Evolutionary conservation across 495 filamentous ascomycete species (phyloP).

Genomic region (Penicillium ochrochloron): DNA sequence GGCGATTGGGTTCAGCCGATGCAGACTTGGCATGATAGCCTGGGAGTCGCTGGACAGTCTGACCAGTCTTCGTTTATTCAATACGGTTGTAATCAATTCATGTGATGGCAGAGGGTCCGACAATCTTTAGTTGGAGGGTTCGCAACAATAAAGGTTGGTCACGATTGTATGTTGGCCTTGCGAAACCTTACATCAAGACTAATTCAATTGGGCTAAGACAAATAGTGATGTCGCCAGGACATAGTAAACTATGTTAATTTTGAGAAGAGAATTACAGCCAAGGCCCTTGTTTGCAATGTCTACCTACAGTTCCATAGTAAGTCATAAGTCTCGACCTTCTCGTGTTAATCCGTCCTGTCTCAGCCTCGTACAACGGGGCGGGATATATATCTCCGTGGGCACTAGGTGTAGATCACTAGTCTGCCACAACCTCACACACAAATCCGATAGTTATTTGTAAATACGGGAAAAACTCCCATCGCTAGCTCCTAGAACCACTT

Average conservation of each 20-base stretch:
- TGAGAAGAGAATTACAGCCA: not conserved
- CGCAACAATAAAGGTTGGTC: not conserved
- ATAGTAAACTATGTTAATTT: not conserved
- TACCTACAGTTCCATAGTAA: too few relatives aligned
- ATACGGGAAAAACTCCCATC: not conserved
- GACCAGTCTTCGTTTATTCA: not conserved
- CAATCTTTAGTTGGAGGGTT: not conserved
- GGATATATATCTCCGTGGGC: not conserved
- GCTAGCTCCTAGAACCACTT: not conserved
- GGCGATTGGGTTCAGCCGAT: not conserved
- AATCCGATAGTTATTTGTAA: not conserved
- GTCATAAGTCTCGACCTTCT: not conserved
- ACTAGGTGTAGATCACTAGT: not conserved
- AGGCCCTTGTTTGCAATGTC: not conserved
- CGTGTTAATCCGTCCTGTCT: not conserved
- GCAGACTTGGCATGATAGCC: not conserved
- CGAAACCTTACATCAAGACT: too few relatives aligned
- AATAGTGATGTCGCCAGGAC: not conserved
- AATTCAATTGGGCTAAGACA: too few relatives aligned
- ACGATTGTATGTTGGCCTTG: not conserved
- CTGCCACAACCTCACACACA: not conserved
- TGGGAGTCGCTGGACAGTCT: not conserved
- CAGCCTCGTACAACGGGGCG: not conserved
- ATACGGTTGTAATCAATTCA: too few relatives aligned
- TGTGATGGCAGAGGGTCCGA: too few relatives aligned